phyloP scores from a whole-genome alignment of 805 yeast species.

The Metschnikowia picachoensis region DNA sequence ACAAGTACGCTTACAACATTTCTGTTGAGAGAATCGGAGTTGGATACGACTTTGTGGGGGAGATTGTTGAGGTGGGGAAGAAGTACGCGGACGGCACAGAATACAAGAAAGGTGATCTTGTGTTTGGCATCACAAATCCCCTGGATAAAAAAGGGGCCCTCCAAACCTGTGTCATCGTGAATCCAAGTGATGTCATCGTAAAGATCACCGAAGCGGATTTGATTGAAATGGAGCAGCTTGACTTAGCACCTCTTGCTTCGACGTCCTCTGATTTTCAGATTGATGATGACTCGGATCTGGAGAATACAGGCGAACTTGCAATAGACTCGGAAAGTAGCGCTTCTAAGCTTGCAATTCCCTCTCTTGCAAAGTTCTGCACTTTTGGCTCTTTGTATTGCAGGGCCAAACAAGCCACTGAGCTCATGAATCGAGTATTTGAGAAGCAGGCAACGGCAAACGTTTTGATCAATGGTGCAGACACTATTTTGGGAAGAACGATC shows the following conservation, averaged over 20 bases:
- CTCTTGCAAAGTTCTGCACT: conserved; percentile 31
- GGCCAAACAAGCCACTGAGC: conserved; percentile 33
- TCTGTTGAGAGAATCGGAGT: conserved; percentile 56
- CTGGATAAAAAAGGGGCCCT: conserved; percentile 52
- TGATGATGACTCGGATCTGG: conserved; percentile 6
- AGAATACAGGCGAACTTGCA: neutral
- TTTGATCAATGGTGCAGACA: conserved; percentile 42
- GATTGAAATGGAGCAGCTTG: conserved; percentile 19
- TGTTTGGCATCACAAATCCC: conserved; percentile 59
- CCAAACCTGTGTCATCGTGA: conserved; percentile 52
- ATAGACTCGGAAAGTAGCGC: neutral
- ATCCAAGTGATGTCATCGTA: conserved; percentile 38
- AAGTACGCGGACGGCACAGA: conserved; percentile 23
- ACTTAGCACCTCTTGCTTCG: conserved; percentile 22
- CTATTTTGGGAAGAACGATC: conserved; percentile 34
- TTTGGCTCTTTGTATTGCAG: conserved; percentile 35
- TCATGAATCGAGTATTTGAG: conserved; percentile 18
- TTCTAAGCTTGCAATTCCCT: conserved; percentile 17
- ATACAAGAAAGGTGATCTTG: conserved; percentile 56
- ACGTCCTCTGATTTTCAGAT: conserved; percentile 7
- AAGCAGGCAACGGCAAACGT: conserved; percentile 24
- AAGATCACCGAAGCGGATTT: conserved; percentile 25
- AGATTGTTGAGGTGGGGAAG: conserved; percentile 51
- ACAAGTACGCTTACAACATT: conserved; percentile 49
- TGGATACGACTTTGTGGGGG: conserved; percentile 70